Percentiles rank a stretch among this genome's conserved stretches.
Conservation (phyloP, 192 early-diverging fungal genomes). For the Coemansia sp. region DNA sequence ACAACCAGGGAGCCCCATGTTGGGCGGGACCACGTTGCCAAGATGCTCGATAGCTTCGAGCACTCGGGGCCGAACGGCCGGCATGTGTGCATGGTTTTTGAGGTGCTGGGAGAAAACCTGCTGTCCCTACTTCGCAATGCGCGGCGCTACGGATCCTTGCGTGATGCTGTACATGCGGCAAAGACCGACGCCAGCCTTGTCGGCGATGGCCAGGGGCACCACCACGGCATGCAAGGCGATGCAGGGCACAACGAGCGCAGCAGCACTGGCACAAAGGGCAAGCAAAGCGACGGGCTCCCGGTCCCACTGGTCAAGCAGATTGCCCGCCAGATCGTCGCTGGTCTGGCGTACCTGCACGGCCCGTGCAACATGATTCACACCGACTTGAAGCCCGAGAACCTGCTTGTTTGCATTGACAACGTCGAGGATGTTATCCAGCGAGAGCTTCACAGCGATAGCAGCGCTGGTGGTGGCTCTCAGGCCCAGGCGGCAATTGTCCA, state of each 20-base stretch:
- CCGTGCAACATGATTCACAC: slow-evolving; percentile 97
- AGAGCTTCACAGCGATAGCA: slow-evolving; percentile 35
- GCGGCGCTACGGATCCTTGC: slow-evolving; percentile 38
- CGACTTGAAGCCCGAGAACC: slow-evolving; percentile 97
- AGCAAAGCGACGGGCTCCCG: slow-evolving; percentile 69
- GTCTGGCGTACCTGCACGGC: slow-evolving; percentile 90
- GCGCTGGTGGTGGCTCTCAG: not conserved
- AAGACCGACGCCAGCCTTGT: slow-evolving; percentile 19
- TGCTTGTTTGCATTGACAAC: slow-evolving; percentile 87
- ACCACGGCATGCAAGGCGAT: not conserved
- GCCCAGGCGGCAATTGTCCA: slow-evolving; percentile 23
- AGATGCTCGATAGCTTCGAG: slow-evolving; percentile 91
- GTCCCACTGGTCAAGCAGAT: slow-evolving; percentile 85
- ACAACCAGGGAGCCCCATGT: slow-evolving; percentile 35
- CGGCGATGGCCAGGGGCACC: slow-evolving; percentile 14
- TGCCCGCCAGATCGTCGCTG: slow-evolving; percentile 84
- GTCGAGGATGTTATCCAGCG: slow-evolving; percentile 73
- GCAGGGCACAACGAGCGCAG: slow-evolving; percentile 10
- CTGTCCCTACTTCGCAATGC: slow-evolving; percentile 78
- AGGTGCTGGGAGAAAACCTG: slow-evolving; percentile 94
- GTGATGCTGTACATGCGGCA: slow-evolving; percentile 24
- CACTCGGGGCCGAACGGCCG: slow-evolving; percentile 83
- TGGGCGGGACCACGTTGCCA: slow-evolving; percentile 65
- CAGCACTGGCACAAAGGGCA: slow-evolving; percentile 19
- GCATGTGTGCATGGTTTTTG: slow-evolving; percentile 97